Base-by-base conservation (phyloP, 2,329 filamentous ascomycete species). In the Leptographium radiaticola region DNA sequence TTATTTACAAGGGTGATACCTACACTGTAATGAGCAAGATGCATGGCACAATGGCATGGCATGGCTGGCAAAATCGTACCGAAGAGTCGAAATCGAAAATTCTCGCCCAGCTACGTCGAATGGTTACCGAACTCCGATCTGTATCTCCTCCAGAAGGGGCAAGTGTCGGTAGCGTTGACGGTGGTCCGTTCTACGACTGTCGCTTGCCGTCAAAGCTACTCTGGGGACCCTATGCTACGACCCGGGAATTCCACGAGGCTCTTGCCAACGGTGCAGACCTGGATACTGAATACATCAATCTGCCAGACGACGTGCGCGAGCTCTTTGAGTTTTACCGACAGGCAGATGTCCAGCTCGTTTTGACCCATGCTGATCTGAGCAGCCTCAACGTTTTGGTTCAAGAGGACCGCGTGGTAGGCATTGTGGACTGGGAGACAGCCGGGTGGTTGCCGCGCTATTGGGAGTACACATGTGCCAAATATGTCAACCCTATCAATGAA, bases 331-430 rank as follows among this genome's bases (percentile, higher is more conserved):
- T 43, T 6, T 46, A 55, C 30, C 20, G 33, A 13, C n/a, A 40
- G 15, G 38, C n/a, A 16, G 12, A 13, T 40, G 38, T 18, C 4
- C n/a, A 33, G 2, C 46, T 46, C 4, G 60, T 81, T 76, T 18
- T 72, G 75, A 58, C 78, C 67, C 66, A 81, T 70, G 12, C 75
- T 77, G 60, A 77, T 80, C 67, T 83, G 81, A 6, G 75, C n/a
- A 66, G 65, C 4, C 58, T 68, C 5, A 77, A 77, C 52, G 72
- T 77, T 31, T 53, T 76, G 8, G 63, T 68, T 2, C 57, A 62
- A 2, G 68, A 65, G 2, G 68, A 69, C 25, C 62, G 66, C 13
- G 63, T 74, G 16, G 63, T 63, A 45, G 72, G 67, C 2, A 67
- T 76, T 25, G 55, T 76, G 25, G 74, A 75, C 58, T 76, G 72